These are phyloP conservation scores for Paramecium tetraurelia DNA, from an alignment of 73 alveolate species.

Conservation along the genomic window DNA sequence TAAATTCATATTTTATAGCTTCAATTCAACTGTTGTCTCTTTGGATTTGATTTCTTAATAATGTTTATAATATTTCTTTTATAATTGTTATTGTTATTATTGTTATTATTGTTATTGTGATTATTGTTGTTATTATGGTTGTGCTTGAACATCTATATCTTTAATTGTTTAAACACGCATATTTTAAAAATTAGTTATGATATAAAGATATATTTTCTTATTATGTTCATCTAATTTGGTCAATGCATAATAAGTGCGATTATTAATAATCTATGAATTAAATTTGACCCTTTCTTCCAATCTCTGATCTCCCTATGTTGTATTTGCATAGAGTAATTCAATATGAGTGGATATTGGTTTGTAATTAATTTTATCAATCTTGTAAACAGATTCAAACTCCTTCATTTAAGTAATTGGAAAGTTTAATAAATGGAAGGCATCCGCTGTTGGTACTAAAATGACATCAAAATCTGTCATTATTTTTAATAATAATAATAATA, in stretches of 20 bases:
- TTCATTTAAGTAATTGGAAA: neutral
- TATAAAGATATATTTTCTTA: neutral
- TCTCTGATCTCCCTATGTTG: neutral
- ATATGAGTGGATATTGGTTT: neutral
- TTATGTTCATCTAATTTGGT: neutral
- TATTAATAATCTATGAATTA: neutral
- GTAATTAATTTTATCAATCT: neutral
- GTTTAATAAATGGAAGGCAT: neutral
- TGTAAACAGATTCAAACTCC: neutral
- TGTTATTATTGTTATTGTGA: neutral
- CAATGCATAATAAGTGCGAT: constrained; percentile 11
- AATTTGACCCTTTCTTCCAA: neutral
- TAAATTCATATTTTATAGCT: neutral
- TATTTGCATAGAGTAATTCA: neutral
- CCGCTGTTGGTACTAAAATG: neutral
- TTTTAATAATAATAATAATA: neutral
- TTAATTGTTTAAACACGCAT: neutral
- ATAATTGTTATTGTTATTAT: neutral
- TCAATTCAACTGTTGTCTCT: neutral
- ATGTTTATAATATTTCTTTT: neutral
- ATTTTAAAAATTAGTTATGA: neutral
- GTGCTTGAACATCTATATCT: neutral
- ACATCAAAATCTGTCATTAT: neutral
- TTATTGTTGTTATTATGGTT: neutral
- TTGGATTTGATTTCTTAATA: neutral